phyloP scores from a whole-genome alignment of 805 yeast species.

The Candida multigemmis region DNA sequence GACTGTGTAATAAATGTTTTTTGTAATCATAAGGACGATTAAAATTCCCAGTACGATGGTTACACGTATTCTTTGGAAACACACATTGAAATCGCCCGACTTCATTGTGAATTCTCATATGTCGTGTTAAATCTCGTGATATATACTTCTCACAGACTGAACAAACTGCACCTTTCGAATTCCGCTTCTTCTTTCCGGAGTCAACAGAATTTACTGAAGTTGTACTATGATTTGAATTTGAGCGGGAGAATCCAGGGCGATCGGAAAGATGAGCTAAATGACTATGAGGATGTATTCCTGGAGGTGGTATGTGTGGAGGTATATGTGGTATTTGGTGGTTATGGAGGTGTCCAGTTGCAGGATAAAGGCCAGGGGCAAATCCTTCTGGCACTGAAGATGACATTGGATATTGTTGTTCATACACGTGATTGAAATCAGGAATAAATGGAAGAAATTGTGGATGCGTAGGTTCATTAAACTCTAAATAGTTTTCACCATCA shows the following conservation, averaged over 20 bases:
- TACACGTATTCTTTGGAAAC: constrained; percentile 29
- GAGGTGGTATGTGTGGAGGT: not conserved
- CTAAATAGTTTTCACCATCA: no score
- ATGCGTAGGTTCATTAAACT: no score
- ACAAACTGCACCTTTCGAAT: constrained; percentile 28
- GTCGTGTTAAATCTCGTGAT: constrained; percentile 31
- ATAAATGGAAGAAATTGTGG: no score
- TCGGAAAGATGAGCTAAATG: not conserved
- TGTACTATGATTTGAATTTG: constrained; percentile 6
- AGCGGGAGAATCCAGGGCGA: constrained; percentile 3
- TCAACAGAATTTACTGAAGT: constrained; percentile 7
- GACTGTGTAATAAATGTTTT: constrained; percentile 33
- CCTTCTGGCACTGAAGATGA: no score
- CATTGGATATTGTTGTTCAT: no score
- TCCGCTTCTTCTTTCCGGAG: constrained; percentile 14
- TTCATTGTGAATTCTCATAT: constrained; percentile 34
- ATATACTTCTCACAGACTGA: constrained; percentile 31
- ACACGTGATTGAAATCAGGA: no score
- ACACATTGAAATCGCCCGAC: constrained; percentile 35
- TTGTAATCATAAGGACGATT: constrained; percentile 39
- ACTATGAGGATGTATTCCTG: not conserved
- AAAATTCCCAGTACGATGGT: constrained; percentile 32
- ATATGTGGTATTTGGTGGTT: not conserved
- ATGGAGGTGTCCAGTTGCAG: no score
- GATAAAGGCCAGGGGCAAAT: no score